Evolutionary conservation across 2,329 filamentous ascomycete genomes (phyloP).

Genomic region (Arthrobotrys entomopaga): DNA sequence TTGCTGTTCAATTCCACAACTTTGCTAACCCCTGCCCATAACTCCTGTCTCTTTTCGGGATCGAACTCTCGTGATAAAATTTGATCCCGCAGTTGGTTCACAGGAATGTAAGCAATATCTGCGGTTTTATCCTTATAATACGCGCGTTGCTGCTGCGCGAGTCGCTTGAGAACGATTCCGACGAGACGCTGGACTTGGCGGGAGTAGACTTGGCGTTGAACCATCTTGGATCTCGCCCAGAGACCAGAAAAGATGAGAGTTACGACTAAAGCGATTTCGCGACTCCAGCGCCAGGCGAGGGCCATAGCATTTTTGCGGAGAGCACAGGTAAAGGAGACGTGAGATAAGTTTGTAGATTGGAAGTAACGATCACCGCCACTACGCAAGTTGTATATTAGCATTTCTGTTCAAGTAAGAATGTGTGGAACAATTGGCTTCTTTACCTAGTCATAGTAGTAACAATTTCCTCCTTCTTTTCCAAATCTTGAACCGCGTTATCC

Average conservation of each 20-base stretch:
- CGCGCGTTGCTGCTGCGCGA: constrained; percentile 85
- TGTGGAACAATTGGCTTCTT: constrained; percentile 51
- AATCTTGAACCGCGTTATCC: constrained; percentile 66
- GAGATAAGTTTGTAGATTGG: constrained; percentile 66
- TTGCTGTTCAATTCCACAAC: constrained; percentile 96
- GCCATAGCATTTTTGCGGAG: constrained; percentile 68
- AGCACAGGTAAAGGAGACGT: constrained; percentile 85
- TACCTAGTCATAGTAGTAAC: constrained; percentile 69
- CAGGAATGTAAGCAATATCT: constrained; percentile 77
- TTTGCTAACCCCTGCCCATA: constrained; percentile 84
- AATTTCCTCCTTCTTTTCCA: constrained; percentile 70
- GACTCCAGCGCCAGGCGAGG: constrained; percentile 81
- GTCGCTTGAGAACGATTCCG: constrained; percentile 80
- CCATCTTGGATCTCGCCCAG: constrained; percentile 69
- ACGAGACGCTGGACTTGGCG: constrained; percentile 70
- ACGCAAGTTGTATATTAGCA: constrained; percentile 34
- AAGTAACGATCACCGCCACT: constrained; percentile 58
- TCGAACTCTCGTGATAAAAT: constrained; percentile 84
- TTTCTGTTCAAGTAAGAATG: constrained; percentile 55
- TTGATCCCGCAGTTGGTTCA: constrained; percentile 90
- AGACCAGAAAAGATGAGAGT: constrained; percentile 32
- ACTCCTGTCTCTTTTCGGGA: constrained; percentile 76
- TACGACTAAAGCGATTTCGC: constrained; percentile 69
- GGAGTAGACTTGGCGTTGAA: constrained; percentile 69
- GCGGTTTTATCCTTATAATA: constrained; percentile 73